Evolutionary conservation across 2,329 filamentous ascomycete genomes (phyloP), one percentile per base, ranked within the genome.

Genomic region (Paraconiothyrium sp.): DNA sequence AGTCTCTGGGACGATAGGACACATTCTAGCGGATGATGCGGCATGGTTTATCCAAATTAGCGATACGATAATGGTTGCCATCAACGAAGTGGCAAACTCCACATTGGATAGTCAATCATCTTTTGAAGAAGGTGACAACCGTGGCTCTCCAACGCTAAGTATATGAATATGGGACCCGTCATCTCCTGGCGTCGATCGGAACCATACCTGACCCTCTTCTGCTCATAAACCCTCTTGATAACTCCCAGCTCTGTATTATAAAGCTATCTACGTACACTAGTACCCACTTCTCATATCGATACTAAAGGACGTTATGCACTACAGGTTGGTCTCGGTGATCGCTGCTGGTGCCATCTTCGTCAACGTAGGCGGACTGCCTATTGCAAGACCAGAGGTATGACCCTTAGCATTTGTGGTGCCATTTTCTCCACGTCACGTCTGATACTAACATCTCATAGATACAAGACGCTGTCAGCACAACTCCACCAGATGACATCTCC

Each of bases 21-120:
- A 62, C 55, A 64, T 56, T 63, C 68, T 69, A 65, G 64, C 67
- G 65, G 65, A 62, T 47, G 58, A 58, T 68, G 63, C 64, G 63
- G 20, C 46, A 62, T 68, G 62, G 52, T 71, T 71, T 71, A 71
- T 66, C 68, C 68, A 71, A 58, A 71, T 71, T 71, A 60, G 61
- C 51, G 62, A 69, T 71, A 71, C 68, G 68, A 57, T 14, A 48
- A 47, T 34, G 46, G 61, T 14, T 63, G 56, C 59, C 44, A 50
- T 47, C 39, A 49, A 30, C 54, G 49, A 37, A 58, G 54, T 41
- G 55, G 57, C n/a, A 35, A 6, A 56, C 11, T 47, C 59, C 55
- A 48, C 54, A 44, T 63, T 41, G 47, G 66, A 60, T 46, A 56
- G 49, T 37, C 30, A 55, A 41, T 41, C 30, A 55, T 22, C 14